Evolutionary conservation across 2,329 filamentous ascomycete species (phyloP), one percentile per base, ranked within the genome.

Genomic region (Colletotrichum sansevieriae): DNA sequence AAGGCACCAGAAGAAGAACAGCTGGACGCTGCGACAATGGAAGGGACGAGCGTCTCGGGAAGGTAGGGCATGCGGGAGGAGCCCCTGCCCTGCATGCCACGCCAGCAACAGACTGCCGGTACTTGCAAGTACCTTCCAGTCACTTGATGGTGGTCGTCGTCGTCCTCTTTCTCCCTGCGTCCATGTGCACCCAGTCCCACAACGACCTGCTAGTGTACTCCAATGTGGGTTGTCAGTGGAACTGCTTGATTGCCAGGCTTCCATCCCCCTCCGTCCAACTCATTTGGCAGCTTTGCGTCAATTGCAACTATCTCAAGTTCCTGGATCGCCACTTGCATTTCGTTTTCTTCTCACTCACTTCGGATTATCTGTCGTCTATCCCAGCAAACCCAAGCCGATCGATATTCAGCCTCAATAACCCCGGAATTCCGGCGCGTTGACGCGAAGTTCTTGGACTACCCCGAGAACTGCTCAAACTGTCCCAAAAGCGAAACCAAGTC

Each of bases 81-180:
- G 25, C 41, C 35, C 39, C 35, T 63, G 54, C 66, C 66, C 62
- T 69, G 22, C 61, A 61, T 58, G 29, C 63, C 62, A 29, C 25
- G 13, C 18, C 65, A 33, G n/a, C 51, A 35, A 35, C 39, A 33
- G 11, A 39, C 43, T 33, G 25, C 10, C 25, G 29, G 39, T 63
- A 47, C 37, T 7, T 25, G 39, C 3, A 2, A 25, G 33, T 59
- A 56, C 39, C 37, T 33, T 3, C 4, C 13, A 22, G 61, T 60
- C 43, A 51, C 61, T 55, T 56, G 33, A 22, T 22, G 22, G 22
- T 18, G 18, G 18, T 18, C 18, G 22, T 22, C 22, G 13, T 43
- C 11, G 25, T 25, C 39, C 12, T 35, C 39, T n/a, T 35, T 18
- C 39, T 64, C 65, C 65, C 56, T 65, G 62, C 62, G 35, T 18